Base-by-base conservation (phyloP, 2,329 filamentous ascomycete genomes). In the Penicillium brevicompactum region DNA sequence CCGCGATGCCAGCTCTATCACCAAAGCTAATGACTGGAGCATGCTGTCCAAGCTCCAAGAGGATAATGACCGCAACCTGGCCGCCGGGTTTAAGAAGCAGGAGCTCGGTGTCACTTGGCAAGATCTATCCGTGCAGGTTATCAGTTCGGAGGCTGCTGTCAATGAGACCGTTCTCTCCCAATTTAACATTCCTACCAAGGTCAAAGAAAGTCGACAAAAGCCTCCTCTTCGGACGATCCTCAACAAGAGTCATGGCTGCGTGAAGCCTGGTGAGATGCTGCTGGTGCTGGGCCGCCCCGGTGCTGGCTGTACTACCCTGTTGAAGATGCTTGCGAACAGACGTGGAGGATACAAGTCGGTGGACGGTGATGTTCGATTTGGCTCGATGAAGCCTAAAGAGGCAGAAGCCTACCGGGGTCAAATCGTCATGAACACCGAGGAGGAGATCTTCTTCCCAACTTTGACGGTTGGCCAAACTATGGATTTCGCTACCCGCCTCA, bases 261-360 rank as follows among this genome's bases (percentile, higher is more conserved):
- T 91, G 48, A 86, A 87, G 68, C 87, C 87, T 0, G 88, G 87
- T 18, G 87, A 90, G 71, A 89, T 90, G 87, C 72, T 89, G 1
- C 74, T 90, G 0, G 87, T 90, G 0, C 76, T 90, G 0, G 88
- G 88, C 3, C 80, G 87, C 1, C 87, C 88, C 0, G 88, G 87
- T 0, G 80, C 85, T 2, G 87, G 87, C 32, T 91, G 88, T 68
- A 89, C 87, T 0, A 88, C 87, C 0, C 78, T 91, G 14, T 77
- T 92, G 44, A 91, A 88, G 64, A 78, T 88, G 63, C 77, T 91
- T 5, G 80, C 86, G 48, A 91, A 91, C 64, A 80, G 83, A 52
- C 76, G 87, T 37, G 73, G 71, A 3, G 86, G 86, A 3, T 90
- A 82, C 61, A 77, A 80, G 40, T 77, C 76, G 0, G 78, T 89